Conservation (phyloP, 225 moss, liverwort and hornwort genomes). For the Neckera pumila region DNA sequence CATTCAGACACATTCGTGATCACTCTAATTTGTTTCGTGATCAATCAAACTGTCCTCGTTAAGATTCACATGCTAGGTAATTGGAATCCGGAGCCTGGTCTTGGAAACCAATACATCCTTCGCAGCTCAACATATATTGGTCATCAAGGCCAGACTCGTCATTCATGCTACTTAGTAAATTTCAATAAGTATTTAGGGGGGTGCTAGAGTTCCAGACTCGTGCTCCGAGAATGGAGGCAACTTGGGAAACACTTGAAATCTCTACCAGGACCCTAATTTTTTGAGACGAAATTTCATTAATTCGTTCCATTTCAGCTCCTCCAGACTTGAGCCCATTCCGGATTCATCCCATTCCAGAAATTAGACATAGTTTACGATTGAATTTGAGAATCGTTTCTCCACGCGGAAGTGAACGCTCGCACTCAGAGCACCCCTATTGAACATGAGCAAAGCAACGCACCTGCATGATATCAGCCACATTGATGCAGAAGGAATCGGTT, state of each 20-base stretch:
- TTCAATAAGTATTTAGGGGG: neutral
- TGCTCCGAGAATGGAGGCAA: neutral
- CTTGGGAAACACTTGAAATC: neutral
- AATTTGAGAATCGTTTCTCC: neutral
- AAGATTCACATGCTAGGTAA: neutral
- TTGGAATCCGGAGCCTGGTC: neutral
- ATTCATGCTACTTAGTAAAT: neutral
- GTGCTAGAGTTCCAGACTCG: neutral
- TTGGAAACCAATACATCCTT: neutral
- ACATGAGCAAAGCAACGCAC: neutral
- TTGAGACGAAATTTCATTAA: neutral
- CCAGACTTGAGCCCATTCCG: neutral
- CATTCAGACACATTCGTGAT: neutral
- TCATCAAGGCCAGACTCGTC: neutral
- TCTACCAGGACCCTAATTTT: neutral
- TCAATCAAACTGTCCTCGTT: neutral
- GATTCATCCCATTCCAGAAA: neutral
- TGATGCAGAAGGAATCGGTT: constrained; percentile 28
- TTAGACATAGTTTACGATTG: neutral
- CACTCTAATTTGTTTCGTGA: neutral
- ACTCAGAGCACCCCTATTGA: neutral
- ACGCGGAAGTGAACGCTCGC: neutral
- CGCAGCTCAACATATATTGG: neutral
- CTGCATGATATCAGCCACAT: constrained; percentile 44
- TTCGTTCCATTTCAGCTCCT: neutral